phyloP scores from a whole-genome alignment of 192 early-diverging fungal species.

The Backusella westeae region DNA sequence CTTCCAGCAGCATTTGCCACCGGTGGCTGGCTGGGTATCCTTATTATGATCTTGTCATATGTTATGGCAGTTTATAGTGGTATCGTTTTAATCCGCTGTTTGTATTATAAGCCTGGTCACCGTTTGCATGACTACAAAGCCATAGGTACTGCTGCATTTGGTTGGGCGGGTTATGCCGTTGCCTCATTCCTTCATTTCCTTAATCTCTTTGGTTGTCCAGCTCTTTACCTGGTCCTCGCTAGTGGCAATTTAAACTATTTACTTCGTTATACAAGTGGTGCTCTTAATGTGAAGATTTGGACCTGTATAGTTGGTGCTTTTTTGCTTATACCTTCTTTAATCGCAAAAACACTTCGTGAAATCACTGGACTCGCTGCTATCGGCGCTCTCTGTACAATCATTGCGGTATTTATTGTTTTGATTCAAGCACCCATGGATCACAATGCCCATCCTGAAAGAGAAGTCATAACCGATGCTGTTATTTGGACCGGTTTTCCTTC shows the following conservation, averaged over 20 bases:
- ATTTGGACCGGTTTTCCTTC: conserved; percentile 69
- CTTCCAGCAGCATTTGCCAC: conserved; percentile 74
- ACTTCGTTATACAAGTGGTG: conserved; percentile 31
- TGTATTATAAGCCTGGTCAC: conserved; percentile 64
- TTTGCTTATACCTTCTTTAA: conserved; percentile 74
- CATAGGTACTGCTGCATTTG: conserved; percentile 76
- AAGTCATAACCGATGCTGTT: conserved; percentile 47
- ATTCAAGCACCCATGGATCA: conserved; percentile 56
- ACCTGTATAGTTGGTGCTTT: conserved; percentile 59
- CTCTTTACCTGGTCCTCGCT: conserved; percentile 72
- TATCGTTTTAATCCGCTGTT: conserved; percentile 69
- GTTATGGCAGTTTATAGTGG: conserved; percentile 72
- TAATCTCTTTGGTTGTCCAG: conserved; percentile 66
- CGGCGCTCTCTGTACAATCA: conserved; percentile 73
- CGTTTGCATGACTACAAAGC: conserved; percentile 58
- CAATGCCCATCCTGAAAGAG: conserved; percentile 32
- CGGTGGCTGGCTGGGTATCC: conserved; percentile 74
- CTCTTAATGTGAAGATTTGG: conserved; percentile 46
- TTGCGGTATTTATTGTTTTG: conserved; percentile 70
- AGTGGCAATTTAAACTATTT: conserved; percentile 69
- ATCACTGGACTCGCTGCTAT: conserved; percentile 72
- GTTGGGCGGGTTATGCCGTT: conserved; percentile 56
- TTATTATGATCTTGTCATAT: conserved; percentile 67
- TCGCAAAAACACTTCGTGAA: conserved; percentile 76
- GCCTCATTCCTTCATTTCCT: conserved; percentile 60